Evolutionary conservation across 176 grass and related monocot species (phyloP), one percentile per base, ranked within the genome.

Genomic region (Urochloa ruziziensis): DNA sequence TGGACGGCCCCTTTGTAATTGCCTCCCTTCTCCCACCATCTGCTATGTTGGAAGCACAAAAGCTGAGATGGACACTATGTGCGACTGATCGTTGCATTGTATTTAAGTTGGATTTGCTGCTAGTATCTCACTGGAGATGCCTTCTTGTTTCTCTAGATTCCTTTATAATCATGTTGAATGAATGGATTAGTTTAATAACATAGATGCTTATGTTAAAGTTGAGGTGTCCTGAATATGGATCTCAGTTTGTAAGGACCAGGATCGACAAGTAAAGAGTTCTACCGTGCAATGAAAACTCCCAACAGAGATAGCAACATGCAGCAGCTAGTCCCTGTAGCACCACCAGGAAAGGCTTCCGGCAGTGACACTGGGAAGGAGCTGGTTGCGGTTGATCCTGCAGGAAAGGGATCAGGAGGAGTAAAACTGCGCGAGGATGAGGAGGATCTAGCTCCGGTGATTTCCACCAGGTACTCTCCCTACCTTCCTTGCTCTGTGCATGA

Each of bases 51-150:
- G 86, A 95, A 88, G 84, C 91, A 0, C 93, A 84, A 62, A 93
- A 95, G 76, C 67, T 95, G 82, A 95, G 96, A 88, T 95, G 96
- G 96, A 98, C 96, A 37, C 87, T 98, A 16, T 98, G 96, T 81
- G 96, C 96, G 2, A 91, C 84, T 74, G 93, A 98, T 83, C 93
- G 83, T 77, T 98, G 96, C 72, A n/a, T n/a, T n/a, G n/a, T n/a
- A n/a, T n/a, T n/a, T n/a, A n/a, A n/a, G n/a, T n/a, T n/a, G n/a
- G n/a, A n/a, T n/a, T n/a, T n/a, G n/a, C n/a, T n/a, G n/a, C n/a
- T n/a, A n/a, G n/a, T n/a, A n/a, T n/a, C n/a, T n/a, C n/a, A n/a
- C n/a, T n/a, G n/a, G n/a, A n/a, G n/a, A n/a, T n/a, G n/a, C n/a
- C n/a, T n/a, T n/a, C n/a, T n/a, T n/a, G n/a, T n/a, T n/a, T n/a